Evolutionary conservation across 139 green algal genomes (phyloP), one percentile per base, ranked within the genome.

Genomic region (Dunaliella primolecta): DNA sequence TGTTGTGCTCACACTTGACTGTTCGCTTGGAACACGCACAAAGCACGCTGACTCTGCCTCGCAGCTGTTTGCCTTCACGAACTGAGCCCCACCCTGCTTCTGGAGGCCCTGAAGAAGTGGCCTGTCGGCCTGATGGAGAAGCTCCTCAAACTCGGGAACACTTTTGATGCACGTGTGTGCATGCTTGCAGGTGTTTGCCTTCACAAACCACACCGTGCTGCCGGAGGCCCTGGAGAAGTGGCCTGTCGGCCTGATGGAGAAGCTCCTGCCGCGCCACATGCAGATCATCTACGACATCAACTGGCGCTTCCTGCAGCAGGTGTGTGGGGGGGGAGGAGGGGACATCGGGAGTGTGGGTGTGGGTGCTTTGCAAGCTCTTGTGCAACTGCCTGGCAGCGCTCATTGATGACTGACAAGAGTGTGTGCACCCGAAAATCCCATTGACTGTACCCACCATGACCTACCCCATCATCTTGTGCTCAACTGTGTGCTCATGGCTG

Each of bases 221-320:
- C 97, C 97, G 1, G 96, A 99, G 94, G 97, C 97, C 30, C 89
- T 99, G 74, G 97, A 99, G 96, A 94, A 93, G 84, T 99, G 97
- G 97, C 94, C 95, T 0, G 92, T 98, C 36, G 90, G 85, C 36
- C 91, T 99, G 79, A 91, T 99, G 82, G 93, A 98, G 92, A 97
- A 98, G 92, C 88, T 99, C 89, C 93, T 99, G 86, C 97, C 97
- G 3, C 93, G 97, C 3, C 95, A 99, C 93, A 99, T 99, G 96
- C 89, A 99, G 91, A 99, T 99, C 88, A 96, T 99, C 80, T 98
- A 98, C 83, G 96, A 99, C 89, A 98, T 99, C 92, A 98, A 99
- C 93, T 98, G 95, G 93, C 93, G 97, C 77, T 98, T 98, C 91
- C 91, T 99, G 89, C 91, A 99, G 92, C 84, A 94, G 87, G 85